These are phyloP conservation scores for Solanum aculeatissimum DNA, from an alignment of 305 asterid genomes.

Conservation along the genomic window DNA sequence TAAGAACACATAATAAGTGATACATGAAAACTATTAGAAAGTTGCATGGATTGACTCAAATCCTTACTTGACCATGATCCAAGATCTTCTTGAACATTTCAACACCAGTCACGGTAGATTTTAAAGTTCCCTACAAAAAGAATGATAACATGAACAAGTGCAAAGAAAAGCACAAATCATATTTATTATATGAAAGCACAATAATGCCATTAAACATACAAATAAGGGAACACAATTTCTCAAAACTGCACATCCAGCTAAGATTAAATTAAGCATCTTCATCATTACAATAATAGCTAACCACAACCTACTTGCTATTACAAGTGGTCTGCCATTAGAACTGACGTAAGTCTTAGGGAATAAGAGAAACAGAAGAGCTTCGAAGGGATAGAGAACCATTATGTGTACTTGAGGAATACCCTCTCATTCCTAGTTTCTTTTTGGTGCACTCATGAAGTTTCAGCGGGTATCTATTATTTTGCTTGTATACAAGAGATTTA, in stretches of 20 bases:
- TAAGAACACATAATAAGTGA: not conserved
- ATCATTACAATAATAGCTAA: not conserved
- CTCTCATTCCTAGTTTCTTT: not conserved
- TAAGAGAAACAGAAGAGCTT: not conserved
- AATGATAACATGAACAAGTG: not conserved
- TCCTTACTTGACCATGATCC: constrained; percentile 80
- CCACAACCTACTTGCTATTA: not conserved
- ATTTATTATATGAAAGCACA: not conserved
- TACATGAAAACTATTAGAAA: not conserved
- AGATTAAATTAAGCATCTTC: not conserved
- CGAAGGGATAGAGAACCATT: not conserved
- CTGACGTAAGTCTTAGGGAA: not conserved
- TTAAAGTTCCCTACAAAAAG: constrained; percentile 49
- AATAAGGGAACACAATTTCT: not conserved
- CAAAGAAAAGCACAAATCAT: not conserved
- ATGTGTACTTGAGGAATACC: not conserved
- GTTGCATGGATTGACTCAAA: not conserved
- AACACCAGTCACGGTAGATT: constrained; percentile 91
- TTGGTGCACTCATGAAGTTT: not conserved
- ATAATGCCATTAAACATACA: not conserved
- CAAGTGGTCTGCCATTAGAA: not conserved
- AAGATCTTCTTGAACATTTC: constrained; percentile 98
- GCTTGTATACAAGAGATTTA: not conserved
- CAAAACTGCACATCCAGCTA: not conserved
- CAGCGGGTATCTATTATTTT: not conserved